Percentiles rank a stretch among this genome's conserved stretches.
Conservation (phyloP, 1,139 yeast genomes). For the Taphrina flavorubra region DNA sequence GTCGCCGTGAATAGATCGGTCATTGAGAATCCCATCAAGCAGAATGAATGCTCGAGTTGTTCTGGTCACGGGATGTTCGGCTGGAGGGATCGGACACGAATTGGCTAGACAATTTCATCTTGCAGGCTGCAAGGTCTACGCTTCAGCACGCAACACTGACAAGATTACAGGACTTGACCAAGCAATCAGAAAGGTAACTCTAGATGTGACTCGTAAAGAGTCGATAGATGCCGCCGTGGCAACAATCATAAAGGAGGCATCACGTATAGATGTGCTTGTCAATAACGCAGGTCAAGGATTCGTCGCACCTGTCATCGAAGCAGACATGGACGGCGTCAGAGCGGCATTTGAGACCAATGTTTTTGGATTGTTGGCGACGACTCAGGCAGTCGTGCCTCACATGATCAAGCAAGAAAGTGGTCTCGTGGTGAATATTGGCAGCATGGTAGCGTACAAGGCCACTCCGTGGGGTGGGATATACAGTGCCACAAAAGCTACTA, state of each 20-base stretch:
- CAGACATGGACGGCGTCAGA: not conserved
- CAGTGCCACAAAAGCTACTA: conserved; percentile 2
- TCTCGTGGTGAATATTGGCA: conserved; percentile 7
- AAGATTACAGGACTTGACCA: conserved; percentile 57
- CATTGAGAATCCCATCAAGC: no score
- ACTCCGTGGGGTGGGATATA: conserved; percentile 4
- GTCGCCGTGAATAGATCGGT: no score
- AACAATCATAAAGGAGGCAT: conserved; percentile 59
- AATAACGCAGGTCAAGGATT: conserved; percentile 76
- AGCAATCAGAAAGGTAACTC: not conserved
- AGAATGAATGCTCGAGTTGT: conserved; percentile 51
- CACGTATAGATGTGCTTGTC: conserved; percentile 66
- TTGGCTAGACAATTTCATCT: conserved; percentile 68
- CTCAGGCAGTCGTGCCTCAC: conserved; percentile 6
- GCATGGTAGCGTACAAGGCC: conserved; percentile 7
- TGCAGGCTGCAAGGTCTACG: conserved; percentile 59
- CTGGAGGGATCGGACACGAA: conserved; percentile 72
- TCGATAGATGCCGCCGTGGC: conserved; percentile 51
- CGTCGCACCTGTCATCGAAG: conserved; percentile 26
- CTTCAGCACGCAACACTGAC: conserved; percentile 72
- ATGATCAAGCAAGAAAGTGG: conserved; percentile 4
- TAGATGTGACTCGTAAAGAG: not conserved
- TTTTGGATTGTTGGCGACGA: not conserved
- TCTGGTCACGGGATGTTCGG: conserved; percentile 77
- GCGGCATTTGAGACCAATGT: conserved; percentile 1